Evolutionary conservation across 2,329 filamentous ascomycete genomes (phyloP).

Genomic region (Monilinia fructicola): DNA sequence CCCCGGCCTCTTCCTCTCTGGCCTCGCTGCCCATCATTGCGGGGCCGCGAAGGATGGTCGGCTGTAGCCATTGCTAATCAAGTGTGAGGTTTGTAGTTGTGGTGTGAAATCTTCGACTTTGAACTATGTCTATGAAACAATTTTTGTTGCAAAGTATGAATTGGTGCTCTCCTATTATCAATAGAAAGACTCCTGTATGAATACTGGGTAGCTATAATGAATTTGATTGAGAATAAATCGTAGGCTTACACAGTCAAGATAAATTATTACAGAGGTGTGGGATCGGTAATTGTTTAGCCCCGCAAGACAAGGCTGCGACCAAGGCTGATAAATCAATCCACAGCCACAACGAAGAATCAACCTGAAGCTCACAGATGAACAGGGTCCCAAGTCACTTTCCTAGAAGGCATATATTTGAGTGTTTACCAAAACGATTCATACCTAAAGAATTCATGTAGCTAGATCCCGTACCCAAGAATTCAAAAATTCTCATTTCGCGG

Average conservation of each 20-base stretch:
- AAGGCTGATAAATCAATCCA: conserved; percentile 21
- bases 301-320: conserved; percentile 18
- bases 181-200: background rate
- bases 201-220: background rate
- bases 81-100: background rate
- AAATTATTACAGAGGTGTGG: conserved; percentile 19
- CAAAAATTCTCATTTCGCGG: background rate
- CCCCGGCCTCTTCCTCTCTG: conserved; percentile 41
- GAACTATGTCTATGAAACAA: background rate
- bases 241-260: conserved; percentile 9
- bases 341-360: background rate
- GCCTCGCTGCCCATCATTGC: conserved; percentile 42
- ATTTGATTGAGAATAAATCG: background rate
- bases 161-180: background rate
- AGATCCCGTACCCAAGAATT: background rate
- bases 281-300: conserved; percentile 14
- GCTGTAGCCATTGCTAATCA: conserved; percentile 19
- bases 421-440: conserved; percentile 6
- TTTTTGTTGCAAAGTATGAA: background rate
- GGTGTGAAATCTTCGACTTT: background rate
- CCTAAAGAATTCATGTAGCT: background rate
- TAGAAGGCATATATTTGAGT: background rate
- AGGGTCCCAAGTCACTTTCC: background rate
- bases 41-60: conserved; percentile 15
- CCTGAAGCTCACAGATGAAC: background rate